These are phyloP conservation scores for Barnettozyma hawaiiensis DNA, from an alignment of 1,139 yeast genomes.

Conservation along the genomic window DNA sequence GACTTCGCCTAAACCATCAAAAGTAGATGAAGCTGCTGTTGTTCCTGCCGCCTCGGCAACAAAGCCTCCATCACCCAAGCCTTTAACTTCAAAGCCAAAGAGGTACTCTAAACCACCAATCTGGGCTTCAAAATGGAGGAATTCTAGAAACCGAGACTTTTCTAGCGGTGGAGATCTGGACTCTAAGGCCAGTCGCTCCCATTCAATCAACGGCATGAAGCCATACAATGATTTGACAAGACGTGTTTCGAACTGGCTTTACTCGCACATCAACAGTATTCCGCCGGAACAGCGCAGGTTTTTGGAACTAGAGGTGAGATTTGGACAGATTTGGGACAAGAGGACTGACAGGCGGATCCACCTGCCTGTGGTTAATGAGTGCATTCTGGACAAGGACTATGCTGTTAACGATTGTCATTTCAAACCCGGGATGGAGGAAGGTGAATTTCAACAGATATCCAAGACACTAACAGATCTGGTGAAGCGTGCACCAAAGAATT, in stretches of 20 bases:
- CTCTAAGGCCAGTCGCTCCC: neutral
- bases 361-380: constrained; percentile 73
- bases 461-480: constrained; percentile 52
- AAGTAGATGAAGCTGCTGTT: neutral
- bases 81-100: constrained; percentile 36
- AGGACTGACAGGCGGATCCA: constrained; percentile 57
- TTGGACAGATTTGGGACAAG: constrained; percentile 72
- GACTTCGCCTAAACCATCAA: constrained; percentile 12
- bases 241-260: constrained; percentile 83
- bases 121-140: constrained; percentile 78
- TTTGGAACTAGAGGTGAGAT: constrained; percentile 77
- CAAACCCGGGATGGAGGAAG: constrained; percentile 65
- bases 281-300: constrained; percentile 52
- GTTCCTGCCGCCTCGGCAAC: neutral
- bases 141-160: constrained; percentile 6
- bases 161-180: neutral
- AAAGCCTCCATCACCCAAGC: constrained; percentile 1
- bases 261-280: constrained; percentile 67
- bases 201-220: constrained; percentile 27
- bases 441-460: constrained; percentile 56
- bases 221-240: constrained; percentile 83
- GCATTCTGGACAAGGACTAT: constrained; percentile 51
- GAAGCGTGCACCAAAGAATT: constrained; percentile 37
- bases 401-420: constrained; percentile 50
- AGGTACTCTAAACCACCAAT: constrained; percentile 64